Base-by-base conservation (phyloP, 2,329 filamentous ascomycete genomes). In the Acrodontium crateriforme region DNA sequence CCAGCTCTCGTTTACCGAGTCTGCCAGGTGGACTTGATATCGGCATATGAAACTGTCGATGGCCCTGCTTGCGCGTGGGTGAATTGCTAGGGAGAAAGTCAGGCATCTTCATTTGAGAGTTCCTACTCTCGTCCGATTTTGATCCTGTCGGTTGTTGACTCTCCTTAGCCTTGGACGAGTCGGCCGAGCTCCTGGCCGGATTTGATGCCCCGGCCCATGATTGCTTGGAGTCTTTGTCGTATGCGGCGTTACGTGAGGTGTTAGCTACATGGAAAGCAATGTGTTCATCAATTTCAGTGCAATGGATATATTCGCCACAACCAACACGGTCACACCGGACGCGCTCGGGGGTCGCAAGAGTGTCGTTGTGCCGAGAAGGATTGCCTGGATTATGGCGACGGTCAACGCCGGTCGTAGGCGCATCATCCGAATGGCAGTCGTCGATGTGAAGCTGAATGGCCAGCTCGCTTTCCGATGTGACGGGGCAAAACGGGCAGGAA, bases 271-370 rank as follows among this genome's bases (percentile, higher is more conserved):
- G 60, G 18, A 59, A 48, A 30, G 60, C 52, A 28, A 63, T 46
- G 45, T 64, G 62, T 26, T 64, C 56, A 40, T 62, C 56, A 30
- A 58, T 50, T 26, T 60, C 58, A 13, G 39, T 36, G 14, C 60
- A 37, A 29, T 50, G 44, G 29, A 64, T 40, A 27, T 53, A 37
- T 36, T 64, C 59, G 30, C 53, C 53, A 45, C 60, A 63, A 24
- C 55, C 50, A 14, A 46, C 37, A 26, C 57, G 49, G 6, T 58
- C 55, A 40, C 61, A 63, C 32, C 46, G 46, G 17, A 54, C 51
- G 16, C 37, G 33, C 18, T 30, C 34, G 4, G 30, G 38, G 36
- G 34, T 41, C 16, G 31, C 34, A 18, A 16, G n/a, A 14, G 11
- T 9, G 13, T 24, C 25, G 6, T 25, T 19, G 24, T 12, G n/a